Conservation (phyloP, 495 filamentous ascomycete genomes). For the Corynascus novoguineensis region DNA sequence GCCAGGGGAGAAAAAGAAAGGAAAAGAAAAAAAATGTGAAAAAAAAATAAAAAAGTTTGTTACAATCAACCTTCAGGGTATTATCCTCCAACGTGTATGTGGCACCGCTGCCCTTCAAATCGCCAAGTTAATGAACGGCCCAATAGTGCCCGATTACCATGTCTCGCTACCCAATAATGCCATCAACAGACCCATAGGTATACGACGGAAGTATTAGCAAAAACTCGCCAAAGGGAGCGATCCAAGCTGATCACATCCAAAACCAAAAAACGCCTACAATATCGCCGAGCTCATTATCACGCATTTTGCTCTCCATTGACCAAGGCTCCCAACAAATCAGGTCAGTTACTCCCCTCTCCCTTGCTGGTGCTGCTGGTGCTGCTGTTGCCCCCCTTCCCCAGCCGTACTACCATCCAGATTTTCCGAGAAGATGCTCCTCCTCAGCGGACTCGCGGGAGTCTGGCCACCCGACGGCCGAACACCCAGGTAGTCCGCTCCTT, state of each 20-base stretch:
- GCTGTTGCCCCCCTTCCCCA: not conserved
- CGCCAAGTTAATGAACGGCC: not conserved
- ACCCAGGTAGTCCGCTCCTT: constrained; percentile 10
- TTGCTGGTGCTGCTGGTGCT: too few relatives aligned
- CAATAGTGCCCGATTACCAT: not conserved
- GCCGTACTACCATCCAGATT: constrained; percentile 7
- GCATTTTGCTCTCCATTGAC: not conserved
- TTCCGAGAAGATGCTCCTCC: constrained; percentile 20
- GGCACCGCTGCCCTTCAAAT: not conserved
- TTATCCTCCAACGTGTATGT: too few relatives aligned
- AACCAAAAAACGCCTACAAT: not conserved
- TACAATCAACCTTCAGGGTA: too few relatives aligned
- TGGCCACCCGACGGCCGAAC: constrained; percentile 5
- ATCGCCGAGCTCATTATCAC: not conserved
- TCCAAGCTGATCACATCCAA: not conserved
- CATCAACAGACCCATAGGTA: not conserved
- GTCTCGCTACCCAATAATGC: not conserved
- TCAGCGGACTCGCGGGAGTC: constrained; percentile 11
- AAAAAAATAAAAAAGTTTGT: too few relatives aligned
- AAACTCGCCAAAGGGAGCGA: not conserved
- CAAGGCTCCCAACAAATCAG: not conserved
- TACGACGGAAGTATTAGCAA: not conserved
- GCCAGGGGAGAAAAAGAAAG: too few relatives aligned
- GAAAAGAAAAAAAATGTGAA: too few relatives aligned
- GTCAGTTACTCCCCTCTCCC: not conserved